Conservation (phyloP, 257 asterid species). For the Linaria vulgaris region DNA sequence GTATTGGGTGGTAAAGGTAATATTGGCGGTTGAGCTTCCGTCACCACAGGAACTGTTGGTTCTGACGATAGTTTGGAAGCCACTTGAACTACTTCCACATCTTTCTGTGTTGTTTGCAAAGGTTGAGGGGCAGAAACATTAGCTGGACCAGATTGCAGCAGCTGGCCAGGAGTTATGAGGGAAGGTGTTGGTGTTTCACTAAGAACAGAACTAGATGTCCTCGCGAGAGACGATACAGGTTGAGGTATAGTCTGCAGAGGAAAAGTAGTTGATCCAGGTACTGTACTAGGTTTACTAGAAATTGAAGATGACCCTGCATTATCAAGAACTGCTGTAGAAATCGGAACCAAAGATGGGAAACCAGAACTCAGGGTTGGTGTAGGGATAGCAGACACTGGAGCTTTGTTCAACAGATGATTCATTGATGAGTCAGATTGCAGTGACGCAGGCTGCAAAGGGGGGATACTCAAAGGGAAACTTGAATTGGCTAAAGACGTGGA, state of each 20-base stretch:
- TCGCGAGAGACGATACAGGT: slow-evolving; percentile 38
- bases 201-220: slow-evolving; percentile 42
- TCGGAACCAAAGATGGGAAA: slow-evolving; percentile 44
- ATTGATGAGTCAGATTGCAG: slow-evolving; percentile 45
- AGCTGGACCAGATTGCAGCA: slow-evolving; percentile 61
- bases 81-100: slow-evolving; percentile 86
- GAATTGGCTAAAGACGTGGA: slow-evolving; percentile 51
- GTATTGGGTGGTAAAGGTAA: slow-evolving; percentile 74
- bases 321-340: slow-evolving; percentile 42
- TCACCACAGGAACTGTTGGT: slow-evolving; percentile 36
- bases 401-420: slow-evolving; percentile 43
- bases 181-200: slow-evolving; percentile 60
- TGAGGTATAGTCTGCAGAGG: slow-evolving; percentile 45
- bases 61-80: slow-evolving; percentile 52
- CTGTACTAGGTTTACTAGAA: slow-evolving; percentile 44
- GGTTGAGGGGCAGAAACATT: slow-evolving; percentile 47
- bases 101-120: slow-evolving; percentile 65
- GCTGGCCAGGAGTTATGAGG: slow-evolving; percentile 87
- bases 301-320: slow-evolving; percentile 38
- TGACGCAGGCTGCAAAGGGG: slow-evolving; percentile 51
- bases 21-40: slow-evolving; percentile 86
- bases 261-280: slow-evolving; percentile 43
- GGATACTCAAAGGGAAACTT: slow-evolving; percentile 45
- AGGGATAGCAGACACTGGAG: slow-evolving; percentile 47
- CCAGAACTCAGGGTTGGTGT: slow-evolving; percentile 38